Conservation (phyloP, 371 early-diverging fungal species). For the Saksenaea oblongispora region DNA sequence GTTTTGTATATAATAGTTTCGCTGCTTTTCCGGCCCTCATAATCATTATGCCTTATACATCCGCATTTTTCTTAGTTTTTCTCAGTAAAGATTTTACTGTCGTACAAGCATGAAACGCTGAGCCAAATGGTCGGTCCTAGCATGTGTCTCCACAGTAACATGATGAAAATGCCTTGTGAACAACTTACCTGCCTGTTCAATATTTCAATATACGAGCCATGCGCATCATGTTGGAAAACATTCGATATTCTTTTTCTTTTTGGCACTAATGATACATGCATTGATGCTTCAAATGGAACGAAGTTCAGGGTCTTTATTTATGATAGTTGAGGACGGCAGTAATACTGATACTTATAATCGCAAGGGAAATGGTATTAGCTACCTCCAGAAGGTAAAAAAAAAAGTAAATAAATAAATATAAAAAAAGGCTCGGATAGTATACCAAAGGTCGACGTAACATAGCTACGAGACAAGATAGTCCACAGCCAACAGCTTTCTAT, state of each 20-base stretch:
- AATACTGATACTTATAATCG: too few relatives aligned
- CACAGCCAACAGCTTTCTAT: too few relatives aligned
- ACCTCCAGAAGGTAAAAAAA: too few relatives aligned
- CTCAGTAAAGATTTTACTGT: background rate
- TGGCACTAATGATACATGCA: background rate
- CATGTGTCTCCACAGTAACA: background rate
- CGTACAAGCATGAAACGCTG: background rate
- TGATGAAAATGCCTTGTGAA: background rate
- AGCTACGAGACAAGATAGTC: too few relatives aligned
- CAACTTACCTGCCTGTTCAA: background rate
- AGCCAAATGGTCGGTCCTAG: background rate
- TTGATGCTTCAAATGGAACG: background rate
- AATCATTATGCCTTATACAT: background rate
- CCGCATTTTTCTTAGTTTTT: too few relatives aligned
- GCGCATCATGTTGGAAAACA: too few relatives aligned
- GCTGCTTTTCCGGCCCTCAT: background rate
- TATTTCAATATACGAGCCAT: too few relatives aligned
- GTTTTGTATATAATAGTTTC: background rate
- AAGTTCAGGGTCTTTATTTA: background rate
- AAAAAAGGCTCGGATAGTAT: too few relatives aligned
- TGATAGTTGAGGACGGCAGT: too few relatives aligned
- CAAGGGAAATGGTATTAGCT: too few relatives aligned
- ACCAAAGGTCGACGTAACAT: too few relatives aligned
- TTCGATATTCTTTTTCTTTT: background rate
- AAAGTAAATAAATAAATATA: too few relatives aligned